These are phyloP conservation scores for Pichia californica DNA, from an alignment of 805 yeast species.

Conservation along the genomic window DNA sequence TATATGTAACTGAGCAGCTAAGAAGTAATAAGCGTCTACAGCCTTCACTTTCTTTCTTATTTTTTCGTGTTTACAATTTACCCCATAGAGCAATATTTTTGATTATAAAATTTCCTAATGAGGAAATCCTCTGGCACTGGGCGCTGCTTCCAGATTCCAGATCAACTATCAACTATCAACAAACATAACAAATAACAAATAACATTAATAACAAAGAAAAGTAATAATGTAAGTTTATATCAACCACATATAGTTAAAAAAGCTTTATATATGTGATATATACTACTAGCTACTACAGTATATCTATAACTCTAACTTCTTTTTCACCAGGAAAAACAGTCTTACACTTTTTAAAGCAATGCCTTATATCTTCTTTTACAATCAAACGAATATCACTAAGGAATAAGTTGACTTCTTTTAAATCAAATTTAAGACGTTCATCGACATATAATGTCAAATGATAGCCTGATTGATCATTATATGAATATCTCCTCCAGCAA, in stretches of 20 bases:
- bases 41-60: background rate
- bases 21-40: no score
- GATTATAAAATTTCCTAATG: background rate
- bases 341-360: slow-evolving; percentile 5
- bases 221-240: no score
- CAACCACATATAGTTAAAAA: no score
- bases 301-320: background rate
- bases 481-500: slow-evolving; percentile 6
- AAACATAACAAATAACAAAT: no score
- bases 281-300: no score
- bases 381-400: slow-evolving; percentile 1
- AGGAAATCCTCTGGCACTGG: no score
- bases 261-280: no score
- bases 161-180: no score
- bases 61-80: background rate
- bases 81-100: background rate
- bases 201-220: no score
- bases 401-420: background rate
- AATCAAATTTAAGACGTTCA: background rate
- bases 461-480: background rate
- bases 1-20: no score
- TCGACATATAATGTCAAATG: slow-evolving; percentile 7
- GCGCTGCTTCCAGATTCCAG: no score
- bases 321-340: slow-evolving; percentile 2
- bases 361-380: background rate